Conservation (phyloP, 495 filamentous ascomycete genomes). For the Astrothelium macrocarpum region DNA sequence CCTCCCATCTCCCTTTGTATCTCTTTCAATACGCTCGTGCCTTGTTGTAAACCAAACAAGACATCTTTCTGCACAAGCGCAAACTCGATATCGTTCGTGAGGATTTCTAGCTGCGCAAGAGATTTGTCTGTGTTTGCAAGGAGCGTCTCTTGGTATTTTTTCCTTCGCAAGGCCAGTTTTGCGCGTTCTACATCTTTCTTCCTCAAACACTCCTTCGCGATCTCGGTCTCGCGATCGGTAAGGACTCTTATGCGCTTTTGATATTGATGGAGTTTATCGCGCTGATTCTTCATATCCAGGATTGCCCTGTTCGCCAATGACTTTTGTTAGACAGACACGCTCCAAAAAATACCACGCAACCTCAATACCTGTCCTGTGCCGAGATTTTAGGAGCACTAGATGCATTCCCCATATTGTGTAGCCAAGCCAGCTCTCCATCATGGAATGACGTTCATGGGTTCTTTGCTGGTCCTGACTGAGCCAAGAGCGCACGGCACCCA, state of each 20-base stretch:
- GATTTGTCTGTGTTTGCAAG: slow-evolving; percentile 85
- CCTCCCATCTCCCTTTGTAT: slow-evolving; percentile 96
- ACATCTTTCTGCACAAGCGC: slow-evolving; percentile 93
- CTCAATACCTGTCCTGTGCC: slow-evolving; percentile 55
- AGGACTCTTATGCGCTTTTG: slow-evolving; percentile 77
- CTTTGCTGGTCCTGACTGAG: background rate
- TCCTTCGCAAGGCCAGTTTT: slow-evolving; percentile 79
- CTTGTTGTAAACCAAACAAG: slow-evolving; percentile 82
- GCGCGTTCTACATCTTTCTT: slow-evolving; percentile 68
- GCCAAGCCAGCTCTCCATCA: background rate
- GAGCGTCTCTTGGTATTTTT: slow-evolving; percentile 93
- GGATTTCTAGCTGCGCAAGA: slow-evolving; percentile 74
- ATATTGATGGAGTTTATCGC: slow-evolving; percentile 92
- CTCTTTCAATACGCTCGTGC: slow-evolving; percentile 76
- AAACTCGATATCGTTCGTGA: slow-evolving; percentile 82
- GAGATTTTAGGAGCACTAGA: slow-evolving; percentile 60
- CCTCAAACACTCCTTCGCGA: slow-evolving; percentile 71
- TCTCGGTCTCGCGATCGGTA: slow-evolving; percentile 69
- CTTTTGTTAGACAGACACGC: background rate
- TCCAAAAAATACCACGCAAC: background rate
- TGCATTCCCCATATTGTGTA: slow-evolving; percentile 54
- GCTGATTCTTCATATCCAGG: slow-evolving; percentile 92
- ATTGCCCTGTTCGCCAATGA: slow-evolving; percentile 56
- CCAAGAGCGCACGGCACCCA: background rate
- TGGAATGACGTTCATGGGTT: slow-evolving; percentile 3